These are phyloP conservation scores for Lyophyllum decastes DNA, from an alignment of 768 basidiomycete species.

Conservation along the genomic window DNA sequence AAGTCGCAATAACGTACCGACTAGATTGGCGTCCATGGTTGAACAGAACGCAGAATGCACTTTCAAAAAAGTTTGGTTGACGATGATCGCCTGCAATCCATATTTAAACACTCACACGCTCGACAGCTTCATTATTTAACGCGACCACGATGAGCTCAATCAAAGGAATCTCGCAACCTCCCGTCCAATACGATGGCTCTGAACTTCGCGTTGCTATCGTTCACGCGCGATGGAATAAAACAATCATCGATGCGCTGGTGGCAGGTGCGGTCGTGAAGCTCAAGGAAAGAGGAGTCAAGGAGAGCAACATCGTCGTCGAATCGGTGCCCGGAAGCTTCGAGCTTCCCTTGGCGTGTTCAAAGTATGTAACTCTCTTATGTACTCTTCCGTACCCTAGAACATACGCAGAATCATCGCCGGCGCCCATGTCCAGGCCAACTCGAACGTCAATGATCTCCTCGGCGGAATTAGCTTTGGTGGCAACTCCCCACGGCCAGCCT, in stretches of 20 bases:
- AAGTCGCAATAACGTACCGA: constrained; percentile 42
- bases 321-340: constrained; percentile 96
- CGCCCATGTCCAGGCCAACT: constrained; percentile 77
- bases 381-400: constrained; percentile 9
- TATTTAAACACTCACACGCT: constrained; percentile 9
- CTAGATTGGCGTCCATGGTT: constrained; percentile 53
- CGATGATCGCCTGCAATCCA: not conserved
- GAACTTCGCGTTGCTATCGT: constrained; percentile 86
- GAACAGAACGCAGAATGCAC: not conserved
- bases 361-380: constrained; percentile 48
- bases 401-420: constrained; percentile 79
- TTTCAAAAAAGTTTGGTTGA: constrained; percentile 13
- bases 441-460: constrained; percentile 80
- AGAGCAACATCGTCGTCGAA: constrained; percentile 87
- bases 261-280: constrained; percentile 79
- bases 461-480: constrained; percentile 56
- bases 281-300: constrained; percentile 83
- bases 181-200: constrained; percentile 75
- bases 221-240: constrained; percentile 94
- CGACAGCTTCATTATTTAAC: constrained; percentile 16
- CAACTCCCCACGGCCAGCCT: constrained; percentile 44
- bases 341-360: constrained; percentile 83
- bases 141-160: constrained; percentile 54
- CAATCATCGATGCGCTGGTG: constrained; percentile 84
- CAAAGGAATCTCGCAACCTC: constrained; percentile 73